Conservation (phyloP, 208 protist genomes). For the Crithidia fasciculata region DNA sequence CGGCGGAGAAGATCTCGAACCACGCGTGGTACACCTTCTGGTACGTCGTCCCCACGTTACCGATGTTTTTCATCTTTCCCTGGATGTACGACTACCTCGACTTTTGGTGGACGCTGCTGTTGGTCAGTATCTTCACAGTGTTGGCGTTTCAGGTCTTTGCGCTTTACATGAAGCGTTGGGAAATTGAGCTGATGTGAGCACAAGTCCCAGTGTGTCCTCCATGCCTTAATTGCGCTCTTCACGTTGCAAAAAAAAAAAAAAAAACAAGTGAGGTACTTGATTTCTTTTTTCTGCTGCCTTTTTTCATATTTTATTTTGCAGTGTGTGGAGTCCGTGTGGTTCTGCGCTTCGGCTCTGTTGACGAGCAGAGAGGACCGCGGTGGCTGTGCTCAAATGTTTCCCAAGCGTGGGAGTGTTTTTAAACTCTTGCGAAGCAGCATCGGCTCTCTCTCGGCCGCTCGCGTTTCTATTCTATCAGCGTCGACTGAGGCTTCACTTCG, state of each 20-base stretch:
- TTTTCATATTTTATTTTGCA: neutral
- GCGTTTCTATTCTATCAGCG: too few species aligned
- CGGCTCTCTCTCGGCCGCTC: neutral
- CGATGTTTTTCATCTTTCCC: constrained; percentile 43
- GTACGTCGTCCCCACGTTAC: constrained; percentile 42
- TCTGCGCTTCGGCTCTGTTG: too few species aligned
- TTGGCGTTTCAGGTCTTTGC: constrained; percentile 35
- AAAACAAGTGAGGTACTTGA: too few species aligned
- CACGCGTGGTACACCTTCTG: constrained; percentile 51
- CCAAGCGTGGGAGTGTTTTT: neutral
- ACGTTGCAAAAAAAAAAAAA: too few species aligned
- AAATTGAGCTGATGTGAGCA: constrained; percentile 25
- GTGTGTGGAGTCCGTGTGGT: too few species aligned
- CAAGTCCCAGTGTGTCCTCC: neutral
- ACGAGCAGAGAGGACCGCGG: too few species aligned
- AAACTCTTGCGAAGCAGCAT: neutral
- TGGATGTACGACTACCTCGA: constrained; percentile 32
- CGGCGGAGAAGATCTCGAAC: constrained; percentile 34
- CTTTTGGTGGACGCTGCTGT: constrained; percentile 42
- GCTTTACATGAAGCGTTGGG: constrained; percentile 36
- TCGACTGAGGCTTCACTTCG: too few species aligned
- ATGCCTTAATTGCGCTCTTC: too few species aligned
- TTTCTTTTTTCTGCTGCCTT: neutral
- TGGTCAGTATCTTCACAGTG: constrained; percentile 32
- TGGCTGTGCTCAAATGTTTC: too few species aligned